Percentiles rank a stretch among this genome's conserved stretches.
Conservation (phyloP, 768 basidiomycete genomes). For the Amanita subjunquillea region DNA sequence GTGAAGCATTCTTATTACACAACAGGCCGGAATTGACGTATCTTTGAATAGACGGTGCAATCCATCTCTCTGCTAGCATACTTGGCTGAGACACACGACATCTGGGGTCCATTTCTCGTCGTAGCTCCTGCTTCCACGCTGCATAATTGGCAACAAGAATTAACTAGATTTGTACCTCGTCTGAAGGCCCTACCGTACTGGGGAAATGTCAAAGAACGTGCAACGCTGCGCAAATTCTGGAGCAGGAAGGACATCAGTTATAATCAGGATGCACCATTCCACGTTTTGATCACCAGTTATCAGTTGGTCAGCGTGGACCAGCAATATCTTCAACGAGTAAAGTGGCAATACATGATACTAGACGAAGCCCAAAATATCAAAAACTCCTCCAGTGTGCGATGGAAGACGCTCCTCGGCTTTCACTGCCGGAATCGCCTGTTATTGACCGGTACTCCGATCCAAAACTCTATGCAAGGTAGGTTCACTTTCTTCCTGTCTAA, state of each 20-base stretch:
- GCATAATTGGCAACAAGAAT: conserved; percentile 99
- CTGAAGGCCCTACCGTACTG: conserved; percentile 96
- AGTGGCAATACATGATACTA: conserved; percentile 99
- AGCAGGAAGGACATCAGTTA: conserved; percentile 96
- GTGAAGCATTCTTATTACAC: conserved; percentile 22
- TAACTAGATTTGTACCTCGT: conserved; percentile 88
- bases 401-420: conserved; percentile 95
- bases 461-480: conserved; percentile 98
- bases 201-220: conserved; percentile 94
- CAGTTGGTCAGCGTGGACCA: conserved; percentile 94
- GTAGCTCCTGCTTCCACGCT: conserved; percentile 95
- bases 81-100: conserved; percentile 93
- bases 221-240: conserved; percentile 95
- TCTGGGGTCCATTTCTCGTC: conserved; percentile 98
- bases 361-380: conserved; percentile 99
- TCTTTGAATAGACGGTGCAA: conserved; percentile 70
- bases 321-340: conserved; percentile 94
- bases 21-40: neutral
- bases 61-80: conserved; percentile 94
- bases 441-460: conserved; percentile 95
- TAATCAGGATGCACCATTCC: conserved; percentile 91
- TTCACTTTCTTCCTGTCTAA: neutral
- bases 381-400: conserved; percentile 89
- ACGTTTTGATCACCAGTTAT: conserved; percentile 94
- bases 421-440: conserved; percentile 92